Evolutionary conservation across 108 stramenopile genomes (phyloP), one percentile per base, ranked within the genome.

Genomic region (Schizochytrium sp.): DNA sequence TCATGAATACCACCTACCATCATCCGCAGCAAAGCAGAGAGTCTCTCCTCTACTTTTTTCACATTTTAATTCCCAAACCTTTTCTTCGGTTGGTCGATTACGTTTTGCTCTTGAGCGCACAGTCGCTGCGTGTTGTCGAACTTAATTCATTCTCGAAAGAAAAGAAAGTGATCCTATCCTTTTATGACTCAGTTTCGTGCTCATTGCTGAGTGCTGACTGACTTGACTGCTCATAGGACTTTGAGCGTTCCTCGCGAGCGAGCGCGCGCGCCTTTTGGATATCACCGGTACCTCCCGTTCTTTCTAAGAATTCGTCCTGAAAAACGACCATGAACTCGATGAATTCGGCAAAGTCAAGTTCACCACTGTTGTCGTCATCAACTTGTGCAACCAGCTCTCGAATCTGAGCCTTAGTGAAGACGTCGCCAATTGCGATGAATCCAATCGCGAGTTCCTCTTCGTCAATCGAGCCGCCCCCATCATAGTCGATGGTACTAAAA

Each of bases 371-470:
- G 45, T 91, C 91, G 4, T 89, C 89, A 44, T 91, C 91, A 1
- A 87, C 89, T 47, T 87, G 76, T 5, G 60, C 44, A 71, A 91
- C 89, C 88, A 91, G 89, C 51, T 60, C 63, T 41, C 72, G 57
- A 25, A 91, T 57, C 89, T 89, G 45, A 16, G 55, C 91, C 29
- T 72, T 87, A 0, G 72, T 63, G 47, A 72, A 72, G 58, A 89
- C 57, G 5, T 71, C 87, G 21, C 91, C 91, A 25, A 91, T 63
- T 19, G 88, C 60, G 58, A 89, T 72, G 18, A 91, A 58, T 34
- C 91, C 91, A 34, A 91, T 71, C 23, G 83, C 60, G 28, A 91
- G 89, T 69, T 91, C 91, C 25, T 91, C 91, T 72, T 91, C 89
- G 3, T 87, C 88, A 14, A 91, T 91, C 21, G 72, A 58, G 16